Conservation (phyloP, 1,284 basidiomycete species). For the Tausonia pullulans region DNA sequence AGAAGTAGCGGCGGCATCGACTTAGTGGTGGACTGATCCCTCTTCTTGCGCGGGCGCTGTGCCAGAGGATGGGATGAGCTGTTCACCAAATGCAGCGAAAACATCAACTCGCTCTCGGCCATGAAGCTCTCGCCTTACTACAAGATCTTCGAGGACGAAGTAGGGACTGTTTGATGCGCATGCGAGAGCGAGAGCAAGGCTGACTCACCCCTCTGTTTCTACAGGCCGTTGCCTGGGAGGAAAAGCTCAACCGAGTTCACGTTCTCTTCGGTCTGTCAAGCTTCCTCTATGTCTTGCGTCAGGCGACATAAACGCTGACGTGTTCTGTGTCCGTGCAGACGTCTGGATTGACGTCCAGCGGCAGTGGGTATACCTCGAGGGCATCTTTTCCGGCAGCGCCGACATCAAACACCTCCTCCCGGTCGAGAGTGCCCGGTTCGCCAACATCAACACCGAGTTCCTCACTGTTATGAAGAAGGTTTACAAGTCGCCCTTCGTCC, state of each 20-base stretch:
- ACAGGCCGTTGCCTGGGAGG: slow-evolving; percentile 80
- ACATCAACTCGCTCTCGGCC: slow-evolving; percentile 85
- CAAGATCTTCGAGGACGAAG: slow-evolving; percentile 91
- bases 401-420: slow-evolving; percentile 98
- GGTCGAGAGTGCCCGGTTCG: slow-evolving; percentile 91
- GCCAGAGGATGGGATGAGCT: slow-evolving; percentile 91
- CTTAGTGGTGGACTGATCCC: too few species aligned
- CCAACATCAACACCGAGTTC: slow-evolving; percentile 98
- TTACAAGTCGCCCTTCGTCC: slow-evolving; percentile 93
- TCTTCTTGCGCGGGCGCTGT: too few species aligned
- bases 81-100: slow-evolving; percentile 92
- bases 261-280: slow-evolving; percentile 73
- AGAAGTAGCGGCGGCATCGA: too few species aligned
- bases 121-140: slow-evolving; percentile 98
- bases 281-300: not conserved
- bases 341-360: slow-evolving; percentile 99
- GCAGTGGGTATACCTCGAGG: slow-evolving; percentile 99
- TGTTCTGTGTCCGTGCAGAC: slow-evolving; percentile 41
- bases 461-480: slow-evolving; percentile 98
- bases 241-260: slow-evolving; percentile 87
- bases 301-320: not conserved
- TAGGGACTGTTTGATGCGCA: slow-evolving; percentile 23
- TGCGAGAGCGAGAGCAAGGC: not conserved
- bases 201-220: not conserved
- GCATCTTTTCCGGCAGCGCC: slow-evolving; percentile 97